Base-by-base conservation (phyloP, 352 stramenopile species). In the Aphanomyces cochlioides region DNA sequence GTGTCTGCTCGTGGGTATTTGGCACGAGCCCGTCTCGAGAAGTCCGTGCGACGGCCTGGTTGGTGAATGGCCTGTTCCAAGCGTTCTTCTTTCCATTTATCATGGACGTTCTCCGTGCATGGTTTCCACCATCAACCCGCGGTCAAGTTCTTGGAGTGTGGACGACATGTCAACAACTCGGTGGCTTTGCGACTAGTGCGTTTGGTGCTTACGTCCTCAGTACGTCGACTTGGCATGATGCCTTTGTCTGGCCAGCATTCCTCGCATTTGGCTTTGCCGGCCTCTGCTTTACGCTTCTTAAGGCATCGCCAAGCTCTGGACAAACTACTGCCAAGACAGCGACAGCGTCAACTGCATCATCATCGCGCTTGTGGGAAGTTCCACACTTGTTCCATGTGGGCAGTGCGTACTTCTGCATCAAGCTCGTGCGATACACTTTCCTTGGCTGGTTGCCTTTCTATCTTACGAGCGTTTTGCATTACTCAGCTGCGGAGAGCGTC, bases 121-220 rank as follows among this genome's bases (percentile, higher is more conserved):
- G 63, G 63, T 69, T 69, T 36, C 63, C 63, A n/a, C 63, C 63
- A 8, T 63, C 48, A 17, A 69, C n/a, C 8, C 63, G 63, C 34
- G 63, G 63, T 47, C 38, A 63, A 48, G 63, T 63, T 21, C 15
- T 69, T 36, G 63, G 63, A 13, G 37, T 69, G 1, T 69, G 63
- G 63, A 69, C 63, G 15, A 69, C 63, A 40, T 69, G 63, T 28
- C 63, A 69, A 40, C 63, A 69, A 69, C 8, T 69, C 7, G 63
- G 63, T 39, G 63, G 63, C 6, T 69, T 69, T 28, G 48, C 54
- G 8, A 69, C 63, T 8, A 69, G 63, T 28, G 63, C 63, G 5
- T 69, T 69, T 60, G 63, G 63, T 28, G 48, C 43, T 1, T 69
- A 69, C 38, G 41, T 69, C 38, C 37, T 69, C 6, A 47, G 63